These are phyloP conservation scores for Ogataea siamensis DNA, from an alignment of 805 yeast species.

Conservation along the genomic window DNA sequence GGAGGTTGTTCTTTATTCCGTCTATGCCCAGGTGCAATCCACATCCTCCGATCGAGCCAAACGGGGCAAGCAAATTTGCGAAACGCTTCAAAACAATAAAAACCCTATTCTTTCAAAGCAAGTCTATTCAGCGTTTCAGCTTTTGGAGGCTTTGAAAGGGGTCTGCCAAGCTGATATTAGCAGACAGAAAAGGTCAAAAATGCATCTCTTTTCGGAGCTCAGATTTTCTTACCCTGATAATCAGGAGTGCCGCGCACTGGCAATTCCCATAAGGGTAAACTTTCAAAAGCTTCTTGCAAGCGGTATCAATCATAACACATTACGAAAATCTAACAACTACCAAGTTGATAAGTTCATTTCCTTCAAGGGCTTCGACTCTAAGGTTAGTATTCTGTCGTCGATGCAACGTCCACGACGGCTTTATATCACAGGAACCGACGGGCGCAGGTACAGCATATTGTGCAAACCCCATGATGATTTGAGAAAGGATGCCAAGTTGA, in stretches of 20 bases:
- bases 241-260: slow-evolving; percentile 42
- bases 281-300: slow-evolving; percentile 64
- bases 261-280: slow-evolving; percentile 71
- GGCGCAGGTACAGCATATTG: slow-evolving; percentile 66
- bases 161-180: slow-evolving; percentile 42
- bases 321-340: slow-evolving; percentile 25
- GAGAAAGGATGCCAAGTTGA: slow-evolving; percentile 89
- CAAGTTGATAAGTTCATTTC: slow-evolving; percentile 39
- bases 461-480: slow-evolving; percentile 89
- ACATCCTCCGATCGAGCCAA: slow-evolving; percentile 42
- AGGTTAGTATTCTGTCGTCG: slow-evolving; percentile 71
- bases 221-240: slow-evolving; percentile 33
- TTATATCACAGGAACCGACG: slow-evolving; percentile 74
- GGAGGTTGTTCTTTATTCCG: slow-evolving; percentile 81
- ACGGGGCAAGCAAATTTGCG: slow-evolving; percentile 46
- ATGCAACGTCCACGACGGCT: slow-evolving; percentile 85
- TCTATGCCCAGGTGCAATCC: slow-evolving; percentile 68
- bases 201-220: slow-evolving; percentile 42
- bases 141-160: slow-evolving; percentile 42
- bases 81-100: slow-evolving; percentile 26
- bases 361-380: slow-evolving; percentile 60
- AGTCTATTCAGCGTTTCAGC: slow-evolving; percentile 31
- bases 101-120: slow-evolving; percentile 19
- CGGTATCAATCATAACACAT: slow-evolving; percentile 41
- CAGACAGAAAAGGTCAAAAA: slow-evolving; percentile 33